phyloP scores from a whole-genome alignment of 306 rosid genomes.

The Quercus robur region DNA sequence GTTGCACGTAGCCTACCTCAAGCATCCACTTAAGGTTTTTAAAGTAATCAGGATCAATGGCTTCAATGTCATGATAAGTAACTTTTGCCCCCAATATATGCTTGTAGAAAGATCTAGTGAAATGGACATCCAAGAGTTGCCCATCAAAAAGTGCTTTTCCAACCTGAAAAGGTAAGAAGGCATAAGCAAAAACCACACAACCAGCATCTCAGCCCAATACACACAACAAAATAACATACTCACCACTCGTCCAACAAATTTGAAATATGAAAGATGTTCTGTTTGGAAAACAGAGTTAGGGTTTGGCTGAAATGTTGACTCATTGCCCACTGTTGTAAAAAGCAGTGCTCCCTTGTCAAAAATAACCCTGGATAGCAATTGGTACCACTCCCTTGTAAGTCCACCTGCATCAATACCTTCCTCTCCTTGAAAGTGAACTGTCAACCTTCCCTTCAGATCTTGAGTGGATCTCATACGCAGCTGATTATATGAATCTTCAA shows the following conservation, averaged over 20 bases:
- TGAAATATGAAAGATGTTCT: conserved; percentile 95
- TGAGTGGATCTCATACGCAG: conserved; percentile 81
- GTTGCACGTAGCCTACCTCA: conserved; percentile 52
- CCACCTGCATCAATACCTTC: conserved; percentile 99
- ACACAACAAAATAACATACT: conserved; percentile 36
- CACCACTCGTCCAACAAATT: conserved; percentile 98
- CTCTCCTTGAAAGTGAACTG: conserved; percentile 99
- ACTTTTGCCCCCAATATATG: conserved; percentile 88
- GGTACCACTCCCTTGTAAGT: conserved; percentile 98
- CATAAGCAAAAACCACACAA: conserved; percentile 23
- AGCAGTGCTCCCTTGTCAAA: conserved; percentile 96
- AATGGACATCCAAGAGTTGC: conserved; percentile 95
- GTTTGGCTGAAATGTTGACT: conserved; percentile 92
- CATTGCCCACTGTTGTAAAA: conserved; percentile 96
- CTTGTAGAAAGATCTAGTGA: conserved; percentile 95
- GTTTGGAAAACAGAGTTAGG: conserved; percentile 97
- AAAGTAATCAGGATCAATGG: conserved; percentile 92
- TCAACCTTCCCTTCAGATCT: conserved; percentile 93
- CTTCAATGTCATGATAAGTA: conserved; percentile 97
- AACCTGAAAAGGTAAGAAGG: conserved; percentile 51
- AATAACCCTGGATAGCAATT: conserved; percentile 83
- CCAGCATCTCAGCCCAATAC: conserved; percentile 3
- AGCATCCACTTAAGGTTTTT: conserved; percentile 94
- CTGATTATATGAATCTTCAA: conserved; percentile 96
- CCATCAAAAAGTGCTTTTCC: conserved; percentile 95